Evolutionary conservation across 164 flowering plant genomes (phyloP), one percentile per base, ranked within the genome.

Genomic region (Vitis cinerea): DNA sequence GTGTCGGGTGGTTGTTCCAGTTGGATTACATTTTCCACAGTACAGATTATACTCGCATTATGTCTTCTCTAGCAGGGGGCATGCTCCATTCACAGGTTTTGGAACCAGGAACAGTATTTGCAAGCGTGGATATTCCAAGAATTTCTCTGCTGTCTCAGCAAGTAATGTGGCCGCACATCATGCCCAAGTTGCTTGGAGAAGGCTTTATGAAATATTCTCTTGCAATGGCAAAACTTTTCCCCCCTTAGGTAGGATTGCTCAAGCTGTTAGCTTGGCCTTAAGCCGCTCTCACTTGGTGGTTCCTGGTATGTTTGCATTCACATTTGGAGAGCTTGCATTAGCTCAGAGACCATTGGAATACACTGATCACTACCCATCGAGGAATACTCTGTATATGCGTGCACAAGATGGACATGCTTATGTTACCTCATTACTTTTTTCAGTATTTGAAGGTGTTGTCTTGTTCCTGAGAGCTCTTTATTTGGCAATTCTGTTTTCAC

Each of bases 231-330:
- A 79, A 50, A 59, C 72, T 70, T 68, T 75, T 44, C 71, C 81
- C 6, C 85, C 87, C 44, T 74, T 89, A 52, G 82, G 75, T 71
- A 81, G 70, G 78, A 79, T 85, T 69, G 92, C 92, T 17, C 65
- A 86, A 77, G 93, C 87, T 47, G 84, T 89, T 68, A 86, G 84
- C 77, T 65, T 91, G 76, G 88, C 94, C 53, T 78, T 83, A 76
- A 78, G 83, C 15, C 82, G 94, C 19, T 88, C 90, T 4, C 76
- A 83, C 57, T 72, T 87, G 13, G 65, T 86, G 9, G 82, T 77
- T 66, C 91, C 92, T 53, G 76, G 93, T 61, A 52, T 91, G 60
- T 55, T 88, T 67, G 87, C 94, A 53, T 75, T 88, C 50, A 51
- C 84, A 48, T 11, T 80, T 61, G 90, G 97, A 69, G 81, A 88